phyloP scores from a whole-genome alignment of 208 protist genomes.

The Crithidia expoeki region DNA sequence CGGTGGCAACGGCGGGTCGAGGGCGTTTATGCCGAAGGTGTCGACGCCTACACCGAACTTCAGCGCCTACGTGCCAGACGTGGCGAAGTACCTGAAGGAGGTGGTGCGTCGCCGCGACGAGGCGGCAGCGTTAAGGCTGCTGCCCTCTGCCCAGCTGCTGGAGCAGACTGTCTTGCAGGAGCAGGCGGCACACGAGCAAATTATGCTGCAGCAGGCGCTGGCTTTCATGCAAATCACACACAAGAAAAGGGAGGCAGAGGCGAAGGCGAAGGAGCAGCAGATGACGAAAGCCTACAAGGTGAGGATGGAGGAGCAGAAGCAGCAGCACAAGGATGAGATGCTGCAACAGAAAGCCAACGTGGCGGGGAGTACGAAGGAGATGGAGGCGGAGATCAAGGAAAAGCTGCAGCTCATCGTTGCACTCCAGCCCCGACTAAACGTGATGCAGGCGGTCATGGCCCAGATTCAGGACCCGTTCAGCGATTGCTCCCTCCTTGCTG shows the following conservation, averaged over 20 bases:
- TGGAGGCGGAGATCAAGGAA: conserved; percentile 62
- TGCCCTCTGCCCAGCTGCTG: conserved; percentile 71
- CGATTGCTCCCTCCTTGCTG: conserved; percentile 52
- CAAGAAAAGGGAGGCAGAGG: conserved; percentile 54
- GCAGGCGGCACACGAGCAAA: conserved; percentile 45
- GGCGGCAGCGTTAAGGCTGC: conserved; percentile 48
- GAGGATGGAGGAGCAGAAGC: conserved; percentile 54
- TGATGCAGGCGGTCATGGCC: conserved; percentile 43
- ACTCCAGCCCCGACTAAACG: conserved; percentile 63
- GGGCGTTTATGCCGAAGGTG: conserved; percentile 22
- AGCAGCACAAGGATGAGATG: conserved; percentile 63
- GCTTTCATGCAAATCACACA: conserved; percentile 47
- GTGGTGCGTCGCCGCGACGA: conserved; percentile 50
- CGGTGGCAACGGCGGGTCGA: conserved; percentile 11
- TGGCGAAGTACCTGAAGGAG: conserved; percentile 67
- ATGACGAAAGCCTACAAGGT: conserved; percentile 28
- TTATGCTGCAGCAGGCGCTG: conserved; percentile 49
- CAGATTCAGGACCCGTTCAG: conserved; percentile 50
- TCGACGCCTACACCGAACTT: conserved; percentile 16
- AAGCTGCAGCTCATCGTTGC: conserved; percentile 42
- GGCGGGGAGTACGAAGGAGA: conserved; percentile 33
- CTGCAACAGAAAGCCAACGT: conserved; percentile 41
- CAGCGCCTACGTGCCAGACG: conserved; percentile 43
- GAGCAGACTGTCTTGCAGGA: conserved; percentile 57
- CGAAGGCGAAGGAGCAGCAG: conserved; percentile 49